A percentile compares a stretch with the other conserved stretches of the same genome.
These are phyloP conservation scores for Suillus alpinus DNA, from an alignment of 768 basidiomycete species.

Conservation along the genomic window DNA sequence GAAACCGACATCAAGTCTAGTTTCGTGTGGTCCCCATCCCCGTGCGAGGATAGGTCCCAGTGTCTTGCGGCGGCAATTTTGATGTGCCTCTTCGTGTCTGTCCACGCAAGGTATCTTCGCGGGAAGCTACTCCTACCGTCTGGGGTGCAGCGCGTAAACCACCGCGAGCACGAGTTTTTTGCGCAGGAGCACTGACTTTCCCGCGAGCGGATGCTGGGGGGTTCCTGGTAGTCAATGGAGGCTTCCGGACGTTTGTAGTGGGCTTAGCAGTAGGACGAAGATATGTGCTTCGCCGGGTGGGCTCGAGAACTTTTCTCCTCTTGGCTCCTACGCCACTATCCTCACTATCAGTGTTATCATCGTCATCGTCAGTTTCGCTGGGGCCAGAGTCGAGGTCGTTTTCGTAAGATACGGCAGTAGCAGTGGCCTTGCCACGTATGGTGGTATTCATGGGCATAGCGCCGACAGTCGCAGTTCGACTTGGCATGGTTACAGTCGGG, in stretches of 20 bases:
- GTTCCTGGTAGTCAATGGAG: conserved; percentile 10
- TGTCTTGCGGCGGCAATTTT: background rate
- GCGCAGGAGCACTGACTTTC: conserved; percentile 9
- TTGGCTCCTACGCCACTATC: conserved; percentile 16
- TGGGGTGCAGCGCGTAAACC: background rate
- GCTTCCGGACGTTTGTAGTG: conserved; percentile 14
- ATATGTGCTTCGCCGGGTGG: conserved; percentile 22
- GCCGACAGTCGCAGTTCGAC: background rate
- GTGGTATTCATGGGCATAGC: conserved; percentile 23
- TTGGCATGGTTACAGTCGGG: conserved; percentile 8
- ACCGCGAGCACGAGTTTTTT: conserved; percentile 10
- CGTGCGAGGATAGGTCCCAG: background rate
- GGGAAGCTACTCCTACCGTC: background rate
- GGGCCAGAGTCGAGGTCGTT: conserved; percentile 19
- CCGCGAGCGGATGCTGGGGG: conserved; percentile 5
- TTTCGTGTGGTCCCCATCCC: conserved; percentile 13
- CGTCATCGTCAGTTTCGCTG: conserved; percentile 18
- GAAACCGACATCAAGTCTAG: conserved; percentile 25
- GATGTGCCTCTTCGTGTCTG: background rate
- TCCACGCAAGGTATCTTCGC: background rate
- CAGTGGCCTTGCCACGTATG: conserved; percentile 20
- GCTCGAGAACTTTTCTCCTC: conserved; percentile 25
- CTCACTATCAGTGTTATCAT: conserved; percentile 11
- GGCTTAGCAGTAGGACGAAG: conserved; percentile 22
- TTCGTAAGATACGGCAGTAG: conserved; percentile 1